These are phyloP conservation scores for Lactifluus echinatus DNA, from an alignment of 768 basidiomycete species.

Conservation along the genomic window DNA sequence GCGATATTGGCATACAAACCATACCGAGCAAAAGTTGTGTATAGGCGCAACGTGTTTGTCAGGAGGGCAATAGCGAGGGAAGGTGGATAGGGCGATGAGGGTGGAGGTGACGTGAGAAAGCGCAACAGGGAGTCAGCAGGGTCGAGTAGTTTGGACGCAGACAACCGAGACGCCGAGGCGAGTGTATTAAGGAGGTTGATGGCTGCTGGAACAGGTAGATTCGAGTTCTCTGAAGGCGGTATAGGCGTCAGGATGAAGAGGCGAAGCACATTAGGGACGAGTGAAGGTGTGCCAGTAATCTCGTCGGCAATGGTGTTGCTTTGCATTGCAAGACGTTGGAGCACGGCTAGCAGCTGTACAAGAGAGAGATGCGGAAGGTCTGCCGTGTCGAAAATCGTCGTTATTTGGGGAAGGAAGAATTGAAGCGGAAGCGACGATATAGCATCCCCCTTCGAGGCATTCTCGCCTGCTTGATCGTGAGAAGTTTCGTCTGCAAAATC, in stretches of 20 bases:
- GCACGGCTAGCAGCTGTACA: constrained; percentile 46
- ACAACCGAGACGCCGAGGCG: constrained; percentile 56
- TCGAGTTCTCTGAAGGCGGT: constrained; percentile 29
- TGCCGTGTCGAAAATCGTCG: constrained; percentile 32
- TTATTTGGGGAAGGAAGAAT: constrained; percentile 45
- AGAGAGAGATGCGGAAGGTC: constrained; percentile 42
- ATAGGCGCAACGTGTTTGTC: constrained; percentile 51
- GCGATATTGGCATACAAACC: constrained; percentile 69
- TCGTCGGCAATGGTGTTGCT: constrained; percentile 43
- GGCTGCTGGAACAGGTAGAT: constrained; percentile 38
- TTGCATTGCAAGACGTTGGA: constrained; percentile 54
- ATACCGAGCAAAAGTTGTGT: constrained; percentile 60
- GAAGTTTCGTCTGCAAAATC: constrained; percentile 20
- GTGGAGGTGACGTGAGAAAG: constrained; percentile 54
- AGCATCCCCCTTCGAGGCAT: constrained; percentile 22
- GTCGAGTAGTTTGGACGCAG: constrained; percentile 48
- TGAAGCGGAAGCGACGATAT: constrained; percentile 33
- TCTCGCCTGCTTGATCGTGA: constrained; percentile 24
- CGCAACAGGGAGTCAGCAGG: constrained; percentile 61
- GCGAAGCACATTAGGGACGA: constrained; percentile 44
- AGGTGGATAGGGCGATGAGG: constrained; percentile 32
- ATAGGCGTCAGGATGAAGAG: constrained; percentile 51
- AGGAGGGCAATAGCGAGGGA: constrained; percentile 40
- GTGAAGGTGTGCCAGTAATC: constrained; percentile 43
- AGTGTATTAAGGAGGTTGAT: constrained; percentile 50